Evolutionary conservation across 768 basidiomycete genomes (phyloP).

Genomic region (Pleurotus tuoliensis): DNA sequence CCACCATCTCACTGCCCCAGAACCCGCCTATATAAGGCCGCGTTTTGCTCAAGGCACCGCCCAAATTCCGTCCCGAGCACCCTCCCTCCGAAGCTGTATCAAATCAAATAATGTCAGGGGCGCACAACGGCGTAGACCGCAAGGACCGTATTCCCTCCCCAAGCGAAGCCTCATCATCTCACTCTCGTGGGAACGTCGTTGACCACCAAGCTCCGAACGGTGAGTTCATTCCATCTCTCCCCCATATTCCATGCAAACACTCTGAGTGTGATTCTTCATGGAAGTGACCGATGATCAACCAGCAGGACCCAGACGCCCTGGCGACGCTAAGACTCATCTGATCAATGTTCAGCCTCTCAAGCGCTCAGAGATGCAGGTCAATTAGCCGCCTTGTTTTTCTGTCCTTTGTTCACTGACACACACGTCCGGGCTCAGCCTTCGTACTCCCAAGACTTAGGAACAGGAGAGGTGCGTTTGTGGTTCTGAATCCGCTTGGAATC

Average conservation of each 20-base stretch:
- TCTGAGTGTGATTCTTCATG: conserved; percentile 9
- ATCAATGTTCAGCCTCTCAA: conserved; percentile 84
- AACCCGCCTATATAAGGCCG: not conserved
- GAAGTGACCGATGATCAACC: conserved; percentile 63
- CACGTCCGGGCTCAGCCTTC: conserved; percentile 54
- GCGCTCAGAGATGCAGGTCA: conserved; percentile 83
- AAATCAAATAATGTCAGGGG: not conserved
- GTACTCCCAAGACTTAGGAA: conserved; percentile 87
- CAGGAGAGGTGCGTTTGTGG: conserved; percentile 39
- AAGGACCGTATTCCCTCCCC: conserved; percentile 51
- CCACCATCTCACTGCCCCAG: not conserved
- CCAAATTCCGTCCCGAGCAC: not conserved
- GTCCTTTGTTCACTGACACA: not conserved
- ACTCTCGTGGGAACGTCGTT: conserved; percentile 56
- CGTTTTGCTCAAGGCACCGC: not conserved
- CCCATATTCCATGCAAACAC: conserved; percentile 10
- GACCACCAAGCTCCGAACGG: conserved; percentile 69
- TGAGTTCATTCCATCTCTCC: conserved; percentile 24
- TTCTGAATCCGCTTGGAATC: too few species aligned
- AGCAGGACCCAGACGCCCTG: conserved; percentile 27
- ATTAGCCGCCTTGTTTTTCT: conserved; percentile 10
- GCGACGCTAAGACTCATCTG: conserved; percentile 35
- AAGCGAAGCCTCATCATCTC: conserved; percentile 28
- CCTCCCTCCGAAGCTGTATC: too few species aligned
- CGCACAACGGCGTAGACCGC: conserved; percentile 34